Evolutionary conservation across 257 asterid genomes (phyloP), one percentile per base, ranked within the genome.

Genomic region (Nicotiana tabacum): DNA sequence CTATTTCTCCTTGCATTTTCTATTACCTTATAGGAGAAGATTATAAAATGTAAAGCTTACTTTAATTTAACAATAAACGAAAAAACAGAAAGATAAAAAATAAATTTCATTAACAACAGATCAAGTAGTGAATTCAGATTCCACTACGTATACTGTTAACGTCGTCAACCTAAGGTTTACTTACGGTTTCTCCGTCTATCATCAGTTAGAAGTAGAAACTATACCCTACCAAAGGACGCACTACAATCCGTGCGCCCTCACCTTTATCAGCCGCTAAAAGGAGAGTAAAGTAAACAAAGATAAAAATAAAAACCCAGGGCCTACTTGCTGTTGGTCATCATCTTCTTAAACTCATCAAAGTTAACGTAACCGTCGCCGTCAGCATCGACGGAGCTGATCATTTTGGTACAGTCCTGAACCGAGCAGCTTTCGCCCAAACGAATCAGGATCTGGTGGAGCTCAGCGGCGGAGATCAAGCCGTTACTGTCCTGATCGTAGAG

Each of bases 401-500:
- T 96, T 7, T 77, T 92, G 77, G 85, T 90, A 82, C 99, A 95
- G 30, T 92, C 97, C 17, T 78, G 78, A 35, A 85, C 86, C 76
- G 97, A 81, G 87, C 95, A 92, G 64, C 55, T 66, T 86, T 94
- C 95, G 2, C 98, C 99, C 48, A 94, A 91, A 68, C 92, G 97
- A 57, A 88, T 89, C 68, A 96, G 88, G 86, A 94, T 89, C 89
- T 81, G 83, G 86, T 94, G 97, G 79, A 94, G 93, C 91, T 96
- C 99, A 24, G 68, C 77, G 58, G 85, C 91, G 3, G 98, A 92
- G 89, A 94, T 96, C 89, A 84, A 83, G 18, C 98, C 99, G 88
- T 96, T 88, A 81, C 82, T 88, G 80, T 96, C 96, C 92, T 88
- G 91, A 78, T 96, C 99, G 90, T 96, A 96, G 79, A 90, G 83